Percentiles rank a stretch among this genome's conserved stretches.
These are phyloP conservation scores for Aphanomyces astaci DNA, from an alignment of 352 stramenopile genomes.

Conservation along the genomic window DNA sequence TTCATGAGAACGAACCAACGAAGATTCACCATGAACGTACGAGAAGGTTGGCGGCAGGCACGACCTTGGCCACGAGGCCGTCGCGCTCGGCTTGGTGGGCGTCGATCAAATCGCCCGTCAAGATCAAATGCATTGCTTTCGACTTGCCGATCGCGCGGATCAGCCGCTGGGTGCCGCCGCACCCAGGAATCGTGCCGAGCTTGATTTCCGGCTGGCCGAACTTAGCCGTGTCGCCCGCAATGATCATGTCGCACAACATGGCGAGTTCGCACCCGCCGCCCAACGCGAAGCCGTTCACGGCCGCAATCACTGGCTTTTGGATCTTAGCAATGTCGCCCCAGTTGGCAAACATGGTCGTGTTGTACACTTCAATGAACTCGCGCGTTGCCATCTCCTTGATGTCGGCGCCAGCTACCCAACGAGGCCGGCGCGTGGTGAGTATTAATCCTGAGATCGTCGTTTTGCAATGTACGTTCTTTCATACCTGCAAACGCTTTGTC, in stretches of 20 bases:
- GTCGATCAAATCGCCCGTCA: constrained; percentile 97
- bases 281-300: constrained; percentile 97
- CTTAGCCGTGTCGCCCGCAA: constrained; percentile 93
- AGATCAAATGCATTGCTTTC: constrained; percentile 98
- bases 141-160: constrained; percentile 96
- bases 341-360: constrained; percentile 94
- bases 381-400: constrained; percentile 96
- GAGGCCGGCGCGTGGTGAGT: too few species aligned
- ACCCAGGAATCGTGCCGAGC: constrained; percentile 95
- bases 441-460: too few species aligned
- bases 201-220: constrained; percentile 99
- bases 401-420: constrained; percentile 87
- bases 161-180: constrained; percentile 94
- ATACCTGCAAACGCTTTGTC: constrained; percentile 92
- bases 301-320: constrained; percentile 92
- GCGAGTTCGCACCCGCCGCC: constrained; percentile 97
- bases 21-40: not conserved
- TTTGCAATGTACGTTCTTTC: too few species aligned
- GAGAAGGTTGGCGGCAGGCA: constrained; percentile 87
- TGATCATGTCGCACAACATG: constrained; percentile 99
- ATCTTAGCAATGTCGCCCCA: constrained; percentile 94
- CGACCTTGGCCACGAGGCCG: constrained; percentile 91
- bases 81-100: constrained; percentile 91
- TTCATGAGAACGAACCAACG: not conserved
- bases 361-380: constrained; percentile 92